phyloP scores from a whole-genome alignment of 1,284 basidiomycete genomes.

The Ganoderma multipileum region DNA sequence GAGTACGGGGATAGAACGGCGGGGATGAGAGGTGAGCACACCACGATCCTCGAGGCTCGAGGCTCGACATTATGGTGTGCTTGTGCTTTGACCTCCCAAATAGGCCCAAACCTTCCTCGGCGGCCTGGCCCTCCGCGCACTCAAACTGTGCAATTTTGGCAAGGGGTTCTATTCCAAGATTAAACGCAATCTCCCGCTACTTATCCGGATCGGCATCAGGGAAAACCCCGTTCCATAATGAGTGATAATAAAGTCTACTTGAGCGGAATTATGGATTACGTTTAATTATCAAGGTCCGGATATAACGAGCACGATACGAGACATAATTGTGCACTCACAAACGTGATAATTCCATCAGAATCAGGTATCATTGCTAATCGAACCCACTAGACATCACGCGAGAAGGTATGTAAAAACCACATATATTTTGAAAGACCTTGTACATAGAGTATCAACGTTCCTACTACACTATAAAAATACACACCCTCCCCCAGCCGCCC shows the following conservation, averaged over 20 bases:
- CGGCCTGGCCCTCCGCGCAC: constrained; percentile 62
- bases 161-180: constrained; percentile 77
- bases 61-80: too few relatives aligned
- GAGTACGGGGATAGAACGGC: constrained; percentile 64
- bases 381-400: too few relatives aligned
- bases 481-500: too few relatives aligned
- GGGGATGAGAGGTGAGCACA: constrained; percentile 59
- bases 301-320: background rate
- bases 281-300: background rate
- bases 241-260: background rate
- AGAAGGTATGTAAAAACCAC: too few relatives aligned
- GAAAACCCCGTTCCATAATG: background rate
- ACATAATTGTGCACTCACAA: background rate
- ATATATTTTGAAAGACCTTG: too few relatives aligned
- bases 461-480: too few relatives aligned
- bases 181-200: constrained; percentile 78
- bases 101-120: constrained; percentile 75
- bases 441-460: background rate
- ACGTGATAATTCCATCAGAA: too few relatives aligned
- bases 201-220: too few relatives aligned
- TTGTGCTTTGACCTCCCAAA: constrained; percentile 67
- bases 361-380: too few relatives aligned
- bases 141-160: constrained; percentile 69
- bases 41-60: too few relatives aligned
- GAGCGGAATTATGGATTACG: background rate